These are phyloP conservation scores for Talaromyces sp. DNA, from an alignment of 2,329 filamentous ascomycete species.

Conservation along the genomic window DNA sequence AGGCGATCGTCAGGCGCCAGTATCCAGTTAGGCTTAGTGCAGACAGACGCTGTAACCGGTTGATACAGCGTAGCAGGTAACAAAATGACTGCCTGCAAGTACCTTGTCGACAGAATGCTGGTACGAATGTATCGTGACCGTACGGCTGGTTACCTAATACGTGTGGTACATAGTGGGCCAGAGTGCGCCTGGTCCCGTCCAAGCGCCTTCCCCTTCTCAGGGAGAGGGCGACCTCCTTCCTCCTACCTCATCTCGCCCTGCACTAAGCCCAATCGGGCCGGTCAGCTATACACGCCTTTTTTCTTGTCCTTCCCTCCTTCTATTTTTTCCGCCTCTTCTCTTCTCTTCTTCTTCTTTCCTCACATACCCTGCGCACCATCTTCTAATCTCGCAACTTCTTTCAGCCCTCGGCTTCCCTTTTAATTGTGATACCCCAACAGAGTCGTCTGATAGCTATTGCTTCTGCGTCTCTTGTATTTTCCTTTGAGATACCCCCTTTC, in stretches of 20 bases:
- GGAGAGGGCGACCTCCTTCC: neutral
- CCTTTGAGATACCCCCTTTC: constrained; percentile 34
- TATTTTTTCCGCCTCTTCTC: constrained; percentile 25
- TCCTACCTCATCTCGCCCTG: neutral
- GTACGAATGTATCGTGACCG: neutral
- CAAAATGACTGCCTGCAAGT: neutral
- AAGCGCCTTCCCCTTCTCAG: constrained; percentile 3
- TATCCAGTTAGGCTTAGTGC: neutral
- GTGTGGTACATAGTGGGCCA: neutral
- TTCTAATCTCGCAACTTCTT: constrained; percentile 21
- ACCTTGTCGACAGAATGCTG: neutral
- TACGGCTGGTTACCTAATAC: neutral
- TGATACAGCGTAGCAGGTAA: neutral
- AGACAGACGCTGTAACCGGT: neutral
- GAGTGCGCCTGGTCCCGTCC: neutral
- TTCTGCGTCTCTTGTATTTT: constrained; percentile 27
- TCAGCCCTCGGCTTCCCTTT: constrained; percentile 24
- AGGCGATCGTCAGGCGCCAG: constrained; percentile 10
- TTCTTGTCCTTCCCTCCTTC: constrained; percentile 27
- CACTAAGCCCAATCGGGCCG: constrained; percentile 4
- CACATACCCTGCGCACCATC: neutral
- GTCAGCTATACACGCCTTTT: constrained; percentile 18
- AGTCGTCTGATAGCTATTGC: constrained; percentile 34
- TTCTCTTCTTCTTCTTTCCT: constrained; percentile 22
- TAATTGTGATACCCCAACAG: constrained; percentile 34